Base-by-base conservation (phyloP, 2,329 filamentous ascomycete species). In the Fusarium sarcochroum region DNA sequence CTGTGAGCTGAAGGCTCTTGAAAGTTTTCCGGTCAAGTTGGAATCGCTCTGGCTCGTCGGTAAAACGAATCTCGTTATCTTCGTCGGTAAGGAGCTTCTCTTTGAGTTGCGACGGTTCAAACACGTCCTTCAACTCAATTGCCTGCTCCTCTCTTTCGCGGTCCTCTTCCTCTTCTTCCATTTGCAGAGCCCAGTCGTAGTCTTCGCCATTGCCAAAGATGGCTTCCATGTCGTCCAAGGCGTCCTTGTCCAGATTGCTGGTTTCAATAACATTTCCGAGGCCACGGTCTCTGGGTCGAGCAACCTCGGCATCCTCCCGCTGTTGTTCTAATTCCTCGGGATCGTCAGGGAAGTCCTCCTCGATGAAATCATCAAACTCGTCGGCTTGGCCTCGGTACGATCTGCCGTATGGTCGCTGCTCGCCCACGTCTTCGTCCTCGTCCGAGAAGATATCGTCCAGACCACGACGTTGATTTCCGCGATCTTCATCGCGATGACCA, bases 161-260 rank as follows among this genome's bases (percentile, higher is more conserved):
- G 47, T 93, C 90, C 69, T 97, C 93, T 69, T 94, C 91, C 49
- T 94, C 91, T 45, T 96, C 92, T 79, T 98, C 94, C 75, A 95
- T 85, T 52, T 95, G 92, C 47, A 99, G 83, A 10, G 95, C 96
- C 90, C 97, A 99, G 72, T 94, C 91, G 76, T 98, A 99, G 76
- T 99, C 96, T 69, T 93, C 93, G 57, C 96, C 95, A 76, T 97
- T 93, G 65, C 96, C 96, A 73, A 99, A 99, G 37, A 97, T 97
- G 58, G 91, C 91, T 72, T 96, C 91, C 91, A 98, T 97, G 76
- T 98, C 96, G 77, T 98, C 95, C 35, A 98, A 86, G 6, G 94
- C 93, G 73, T 94, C 93, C 78, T 97, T 94, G 76, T 97, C 94
- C 21, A 99, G 87, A 3, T 94, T 94, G 7, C 93, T 89, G 10